Conservation (phyloP, 169 alveolate species). For the Cryptosporidium canis region DNA sequence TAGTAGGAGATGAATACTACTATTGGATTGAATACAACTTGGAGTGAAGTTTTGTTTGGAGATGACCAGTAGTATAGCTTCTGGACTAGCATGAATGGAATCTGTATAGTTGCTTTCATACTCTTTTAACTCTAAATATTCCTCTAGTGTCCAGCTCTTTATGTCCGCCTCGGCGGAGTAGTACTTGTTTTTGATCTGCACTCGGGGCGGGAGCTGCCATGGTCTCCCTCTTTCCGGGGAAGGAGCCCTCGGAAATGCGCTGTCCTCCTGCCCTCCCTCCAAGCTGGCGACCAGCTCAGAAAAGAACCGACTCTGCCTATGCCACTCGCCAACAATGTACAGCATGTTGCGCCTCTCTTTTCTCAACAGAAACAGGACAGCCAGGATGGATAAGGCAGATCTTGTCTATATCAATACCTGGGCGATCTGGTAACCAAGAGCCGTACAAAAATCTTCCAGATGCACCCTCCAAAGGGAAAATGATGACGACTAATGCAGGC, state of each 20-base stretch:
- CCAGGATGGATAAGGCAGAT: too few species aligned
- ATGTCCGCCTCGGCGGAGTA: neutral
- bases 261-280: neutral
- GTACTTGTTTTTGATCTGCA: neutral
- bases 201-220: neutral
- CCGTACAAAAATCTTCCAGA: too few species aligned
- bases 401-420: too few species aligned
- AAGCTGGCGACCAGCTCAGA: neutral
- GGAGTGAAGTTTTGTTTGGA: neutral
- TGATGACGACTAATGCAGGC: too few species aligned
- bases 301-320: neutral
- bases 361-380: too few species aligned
- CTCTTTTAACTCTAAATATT: neutral
- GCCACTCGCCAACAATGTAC: slow-evolving; percentile 18
- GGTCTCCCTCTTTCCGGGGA: neutral
- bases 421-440: too few species aligned
- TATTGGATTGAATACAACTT: neutral
- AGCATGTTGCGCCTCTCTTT: too few species aligned
- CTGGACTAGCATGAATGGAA: neutral
- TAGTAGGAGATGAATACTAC: neutral
- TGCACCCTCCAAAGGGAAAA: too few species aligned
- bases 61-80: neutral
- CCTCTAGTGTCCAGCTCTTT: neutral
- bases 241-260: neutral
- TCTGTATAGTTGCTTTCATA: neutral